Conservation (phyloP, 2,329 filamentous ascomycete genomes). For the Balansia obtecta region DNA sequence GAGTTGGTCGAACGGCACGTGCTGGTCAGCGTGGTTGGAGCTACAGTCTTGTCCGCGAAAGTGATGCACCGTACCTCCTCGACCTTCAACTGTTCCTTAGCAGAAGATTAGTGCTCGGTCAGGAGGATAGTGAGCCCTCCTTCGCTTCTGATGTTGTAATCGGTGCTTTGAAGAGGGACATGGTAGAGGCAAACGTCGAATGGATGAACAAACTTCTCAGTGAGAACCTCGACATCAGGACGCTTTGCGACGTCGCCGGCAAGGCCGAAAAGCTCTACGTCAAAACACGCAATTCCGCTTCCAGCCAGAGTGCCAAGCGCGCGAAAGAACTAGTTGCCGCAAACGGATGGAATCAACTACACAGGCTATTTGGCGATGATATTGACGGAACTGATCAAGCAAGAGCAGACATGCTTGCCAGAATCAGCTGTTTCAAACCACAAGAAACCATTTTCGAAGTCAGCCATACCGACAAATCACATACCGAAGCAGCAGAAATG, state of each 20-base stretch:
- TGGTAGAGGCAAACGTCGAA: slow-evolving; percentile 65
- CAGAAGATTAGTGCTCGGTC: slow-evolving; percentile 67
- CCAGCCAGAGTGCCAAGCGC: slow-evolving; percentile 78
- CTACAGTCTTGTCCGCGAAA: slow-evolving; percentile 81
- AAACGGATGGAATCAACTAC: slow-evolving; percentile 59
- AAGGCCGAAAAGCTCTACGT: slow-evolving; percentile 93
- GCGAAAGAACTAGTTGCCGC: slow-evolving; percentile 65
- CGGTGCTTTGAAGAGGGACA: slow-evolving; percentile 60
- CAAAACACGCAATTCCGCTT: slow-evolving; percentile 80
- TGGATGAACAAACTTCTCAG: slow-evolving; percentile 69
- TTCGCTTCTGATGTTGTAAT: slow-evolving; percentile 77
- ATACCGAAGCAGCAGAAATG: slow-evolving; percentile 56
- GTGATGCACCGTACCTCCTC: slow-evolving; percentile 81
- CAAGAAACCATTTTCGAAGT: slow-evolving; percentile 96
- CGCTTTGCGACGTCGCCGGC: slow-evolving; percentile 58
- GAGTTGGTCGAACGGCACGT: slow-evolving; percentile 89
- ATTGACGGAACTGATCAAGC: slow-evolving; percentile 54
- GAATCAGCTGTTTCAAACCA: slow-evolving; percentile 79
- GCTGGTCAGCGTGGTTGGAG: slow-evolving; percentile 89
- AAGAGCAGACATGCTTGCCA: slow-evolving; percentile 74
- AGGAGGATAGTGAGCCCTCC: slow-evolving; percentile 48
- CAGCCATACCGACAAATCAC: slow-evolving; percentile 55
- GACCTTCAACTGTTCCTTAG: slow-evolving; percentile 92
- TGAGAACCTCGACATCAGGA: slow-evolving; percentile 61
- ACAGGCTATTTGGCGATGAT: slow-evolving; percentile 67